Percentiles rank a stretch among this genome's conserved stretches.
Conservation (phyloP, 2,329 filamentous ascomycete species). For the Didymella keratinophila region DNA sequence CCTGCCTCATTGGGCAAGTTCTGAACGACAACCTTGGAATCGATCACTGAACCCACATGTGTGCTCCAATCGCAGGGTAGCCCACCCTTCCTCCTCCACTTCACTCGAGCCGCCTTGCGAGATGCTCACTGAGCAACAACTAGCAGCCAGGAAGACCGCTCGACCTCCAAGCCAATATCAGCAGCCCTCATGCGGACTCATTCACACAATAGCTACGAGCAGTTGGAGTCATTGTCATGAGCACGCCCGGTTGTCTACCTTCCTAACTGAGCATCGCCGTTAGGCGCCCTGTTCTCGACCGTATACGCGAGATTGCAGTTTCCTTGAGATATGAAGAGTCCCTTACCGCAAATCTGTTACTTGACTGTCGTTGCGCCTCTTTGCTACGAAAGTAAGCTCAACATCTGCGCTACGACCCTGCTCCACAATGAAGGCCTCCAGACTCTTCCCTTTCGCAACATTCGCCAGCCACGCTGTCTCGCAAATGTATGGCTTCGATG, state of each 20-base stretch:
- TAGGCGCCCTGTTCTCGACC: background rate
- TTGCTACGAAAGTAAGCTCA: no score
- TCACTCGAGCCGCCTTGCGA: background rate
- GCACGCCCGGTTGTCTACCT: background rate
- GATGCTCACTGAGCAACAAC: no score
- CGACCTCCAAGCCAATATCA: background rate
- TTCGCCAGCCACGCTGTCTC: background rate
- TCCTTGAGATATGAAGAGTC: background rate
- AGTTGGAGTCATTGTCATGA: background rate
- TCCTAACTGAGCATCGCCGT: background rate
- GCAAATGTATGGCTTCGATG: background rate
- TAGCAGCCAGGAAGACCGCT: background rate
- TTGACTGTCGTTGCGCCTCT: background rate
- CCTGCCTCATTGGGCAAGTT: constrained; percentile 15
- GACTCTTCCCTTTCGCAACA: background rate
- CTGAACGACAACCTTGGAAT: background rate
- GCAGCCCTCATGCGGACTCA: background rate
- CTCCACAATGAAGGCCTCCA: background rate
- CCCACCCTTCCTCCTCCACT: background rate
- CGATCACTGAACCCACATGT: background rate
- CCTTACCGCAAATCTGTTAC: background rate
- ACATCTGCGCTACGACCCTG: background rate
- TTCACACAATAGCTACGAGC: background rate
- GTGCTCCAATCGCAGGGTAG: background rate
- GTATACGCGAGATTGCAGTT: background rate